Evolutionary conservation across 164 flowering plant species (phyloP).

Genomic region (Vitis cinerea): DNA sequence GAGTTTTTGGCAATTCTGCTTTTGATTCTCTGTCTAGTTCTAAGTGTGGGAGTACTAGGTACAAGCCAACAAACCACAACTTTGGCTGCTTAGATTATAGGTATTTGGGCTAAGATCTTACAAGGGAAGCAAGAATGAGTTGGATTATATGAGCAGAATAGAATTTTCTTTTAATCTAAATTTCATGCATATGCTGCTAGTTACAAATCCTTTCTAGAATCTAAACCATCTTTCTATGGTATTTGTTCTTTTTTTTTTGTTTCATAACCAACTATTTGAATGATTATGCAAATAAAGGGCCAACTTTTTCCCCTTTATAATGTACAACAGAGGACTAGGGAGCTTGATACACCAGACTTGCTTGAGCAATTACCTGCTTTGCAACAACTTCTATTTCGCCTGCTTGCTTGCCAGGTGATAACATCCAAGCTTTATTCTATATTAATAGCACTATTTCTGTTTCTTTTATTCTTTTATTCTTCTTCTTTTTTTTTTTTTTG

Average conservation of each 20-base stretch:
- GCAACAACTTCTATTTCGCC: slow-evolving; percentile 54
- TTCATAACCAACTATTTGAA: too few relatives aligned
- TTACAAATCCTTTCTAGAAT: background rate
- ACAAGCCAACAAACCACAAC: background rate
- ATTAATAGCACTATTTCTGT: too few relatives aligned
- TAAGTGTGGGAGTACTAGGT: background rate
- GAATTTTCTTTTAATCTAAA: too few relatives aligned
- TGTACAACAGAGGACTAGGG: slow-evolving; percentile 10
- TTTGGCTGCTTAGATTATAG: background rate
- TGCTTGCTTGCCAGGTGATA: slow-evolving; percentile 53
- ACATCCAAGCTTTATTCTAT: background rate
- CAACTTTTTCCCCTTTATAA: background rate
- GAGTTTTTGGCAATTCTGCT: background rate
- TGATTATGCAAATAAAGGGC: too few relatives aligned
- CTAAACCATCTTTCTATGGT: too few relatives aligned
- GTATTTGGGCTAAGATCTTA: background rate
- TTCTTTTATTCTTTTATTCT: too few relatives aligned
- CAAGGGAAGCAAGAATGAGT: background rate
- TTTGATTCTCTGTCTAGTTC: background rate
- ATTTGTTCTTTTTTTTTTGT: too few relatives aligned
- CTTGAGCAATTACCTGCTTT: slow-evolving; percentile 48
- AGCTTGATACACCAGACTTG: slow-evolving; percentile 13
- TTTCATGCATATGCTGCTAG: background rate
- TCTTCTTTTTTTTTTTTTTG: too few relatives aligned
- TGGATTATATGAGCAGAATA: too few relatives aligned